These are phyloP conservation scores for Phaseolus coccineus DNA, from an alignment of 331 rosid genomes.

Conservation along the genomic window DNA sequence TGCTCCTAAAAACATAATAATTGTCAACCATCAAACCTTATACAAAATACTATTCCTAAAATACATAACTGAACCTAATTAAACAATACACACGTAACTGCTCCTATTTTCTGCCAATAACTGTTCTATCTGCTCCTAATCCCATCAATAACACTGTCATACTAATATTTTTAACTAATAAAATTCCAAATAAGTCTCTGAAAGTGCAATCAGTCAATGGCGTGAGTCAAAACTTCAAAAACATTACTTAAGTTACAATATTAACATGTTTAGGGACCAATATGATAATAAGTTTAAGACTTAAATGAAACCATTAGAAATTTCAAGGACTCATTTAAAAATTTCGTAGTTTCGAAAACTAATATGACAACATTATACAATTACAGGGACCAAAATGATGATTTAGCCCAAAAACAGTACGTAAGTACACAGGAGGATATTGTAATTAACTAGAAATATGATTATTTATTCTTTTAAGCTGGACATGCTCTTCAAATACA, in stretches of 20 bases:
- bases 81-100: neutral
- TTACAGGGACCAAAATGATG: neutral
- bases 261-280: neutral
- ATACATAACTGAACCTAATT: neutral
- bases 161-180: neutral
- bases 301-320: neutral
- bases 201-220: neutral
- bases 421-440: slow-evolving; percentile 24
- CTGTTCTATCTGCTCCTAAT: neutral
- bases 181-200: neutral
- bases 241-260: neutral
- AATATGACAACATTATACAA: too few relatives aligned
- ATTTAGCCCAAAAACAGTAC: neutral
- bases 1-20: neutral
- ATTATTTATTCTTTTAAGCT: too few relatives aligned
- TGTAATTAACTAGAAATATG: neutral
- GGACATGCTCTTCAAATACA: slow-evolving; percentile 1
- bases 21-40: neutral
- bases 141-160: neutral
- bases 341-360: neutral
- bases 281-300: neutral
- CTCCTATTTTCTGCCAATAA: neutral
- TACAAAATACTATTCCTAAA: neutral
- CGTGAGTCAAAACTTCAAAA: neutral
- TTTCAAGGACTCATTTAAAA: neutral